Percentiles rank a stretch among this genome's conserved stretches.
Evolutionary conservation across 306 rosid species (phyloP).

Genomic region (Acacia melanoxylon): DNA sequence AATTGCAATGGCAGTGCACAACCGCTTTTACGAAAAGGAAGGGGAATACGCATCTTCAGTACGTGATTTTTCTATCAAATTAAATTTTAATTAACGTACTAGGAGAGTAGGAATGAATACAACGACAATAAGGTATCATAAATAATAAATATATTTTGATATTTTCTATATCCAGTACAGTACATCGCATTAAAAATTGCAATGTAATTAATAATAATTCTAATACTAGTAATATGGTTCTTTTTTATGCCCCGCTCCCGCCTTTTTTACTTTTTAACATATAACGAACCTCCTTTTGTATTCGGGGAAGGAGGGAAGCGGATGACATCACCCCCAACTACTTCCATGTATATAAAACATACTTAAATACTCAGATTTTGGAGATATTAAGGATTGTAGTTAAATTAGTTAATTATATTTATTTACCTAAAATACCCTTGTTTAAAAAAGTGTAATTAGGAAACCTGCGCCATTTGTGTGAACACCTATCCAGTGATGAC

Average conservation of each 20-base stretch:
- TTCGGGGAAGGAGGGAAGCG: not conserved
- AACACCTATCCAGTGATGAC: too few species aligned
- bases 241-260: not conserved
- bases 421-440: too few species aligned
- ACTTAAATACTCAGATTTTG: too few species aligned
- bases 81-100: not conserved
- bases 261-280: not conserved
- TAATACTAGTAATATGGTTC: not conserved
- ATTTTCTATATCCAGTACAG: too few species aligned
- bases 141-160: not conserved
- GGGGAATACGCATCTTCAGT: not conserved
- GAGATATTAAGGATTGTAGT: too few species aligned
- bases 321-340: not conserved
- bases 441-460: too few species aligned
- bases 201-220: too few species aligned
- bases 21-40: not conserved
- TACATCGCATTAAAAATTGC: too few species aligned
- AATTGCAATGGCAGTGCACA: not conserved
- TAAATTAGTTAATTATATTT: too few species aligned
- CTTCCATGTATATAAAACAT: not conserved
- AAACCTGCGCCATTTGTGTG: too few species aligned
- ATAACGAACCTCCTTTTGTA: not conserved
- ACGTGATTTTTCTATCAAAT: not conserved
- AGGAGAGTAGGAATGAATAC: not conserved
- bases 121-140: not conserved